A percentile compares a stretch with the other conserved stretches of the same genome.
Conservation (phyloP, 73 alveolate genomes). For the Strombidium stylifer region DNA sequence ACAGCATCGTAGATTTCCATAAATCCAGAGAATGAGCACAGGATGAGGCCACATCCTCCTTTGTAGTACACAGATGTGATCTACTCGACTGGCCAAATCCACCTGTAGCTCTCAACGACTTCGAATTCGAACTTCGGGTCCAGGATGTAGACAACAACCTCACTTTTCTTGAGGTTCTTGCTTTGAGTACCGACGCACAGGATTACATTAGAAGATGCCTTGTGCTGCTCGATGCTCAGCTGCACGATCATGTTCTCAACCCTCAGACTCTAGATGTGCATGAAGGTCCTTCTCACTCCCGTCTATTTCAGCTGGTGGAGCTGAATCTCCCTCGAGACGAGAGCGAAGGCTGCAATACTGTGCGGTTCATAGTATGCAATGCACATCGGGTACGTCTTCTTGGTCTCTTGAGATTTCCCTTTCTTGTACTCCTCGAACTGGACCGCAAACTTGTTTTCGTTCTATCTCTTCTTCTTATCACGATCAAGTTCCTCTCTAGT, state of each 20-base stretch:
- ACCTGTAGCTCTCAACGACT: not conserved
- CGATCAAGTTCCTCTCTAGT: too few species aligned
- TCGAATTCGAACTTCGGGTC: not conserved
- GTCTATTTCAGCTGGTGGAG: constrained; percentile 2
- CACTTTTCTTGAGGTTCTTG: not conserved
- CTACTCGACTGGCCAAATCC: not conserved
- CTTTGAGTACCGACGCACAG: constrained; percentile 15
- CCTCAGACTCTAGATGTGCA: not conserved
- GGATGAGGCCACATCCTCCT: constrained; percentile 3
- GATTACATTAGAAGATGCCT: not conserved
- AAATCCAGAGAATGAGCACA: constrained; percentile 6
- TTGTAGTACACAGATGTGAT: constrained; percentile 10
- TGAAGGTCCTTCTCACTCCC: constrained; percentile 8
- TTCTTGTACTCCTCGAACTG: not conserved
- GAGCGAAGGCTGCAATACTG: constrained; percentile 4
- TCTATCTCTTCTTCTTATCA: too few species aligned
- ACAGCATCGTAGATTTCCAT: constrained; percentile 18
- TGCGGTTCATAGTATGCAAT: constrained; percentile 1
- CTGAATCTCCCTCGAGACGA: constrained; percentile 3
- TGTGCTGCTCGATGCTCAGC: constrained; percentile 12
- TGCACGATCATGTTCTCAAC: constrained; percentile 25
- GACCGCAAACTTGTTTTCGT: not conserved
- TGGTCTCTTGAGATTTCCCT: not conserved
- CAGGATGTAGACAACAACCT: not conserved
- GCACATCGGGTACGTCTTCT: constrained; percentile 17